Percentiles rank a stretch among this genome's conserved stretches.
phyloP scores from a whole-genome alignment of 768 basidiomycete genomes.

The Trametes cingulata region DNA sequence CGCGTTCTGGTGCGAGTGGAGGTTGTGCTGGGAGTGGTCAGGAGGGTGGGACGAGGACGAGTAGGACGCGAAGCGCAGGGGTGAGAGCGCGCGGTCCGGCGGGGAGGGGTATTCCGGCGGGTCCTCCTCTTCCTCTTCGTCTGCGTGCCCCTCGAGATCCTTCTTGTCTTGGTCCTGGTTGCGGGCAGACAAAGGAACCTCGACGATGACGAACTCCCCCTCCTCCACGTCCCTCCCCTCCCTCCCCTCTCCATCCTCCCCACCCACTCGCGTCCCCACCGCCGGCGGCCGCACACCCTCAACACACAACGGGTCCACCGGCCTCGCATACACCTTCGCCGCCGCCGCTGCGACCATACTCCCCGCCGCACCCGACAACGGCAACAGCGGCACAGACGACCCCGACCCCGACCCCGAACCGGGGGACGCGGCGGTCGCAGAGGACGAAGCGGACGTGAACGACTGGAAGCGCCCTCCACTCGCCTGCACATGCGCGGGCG shows the following conservation, averaged over 20 bases:
- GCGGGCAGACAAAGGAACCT: not conserved
- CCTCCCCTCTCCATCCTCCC: no score
- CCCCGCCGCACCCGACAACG: no score
- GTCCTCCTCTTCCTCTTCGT: not conserved
- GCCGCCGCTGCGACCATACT: not conserved
- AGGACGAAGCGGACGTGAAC: not conserved
- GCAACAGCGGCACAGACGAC: not conserved
- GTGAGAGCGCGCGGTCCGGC: slow-evolving; percentile 6
- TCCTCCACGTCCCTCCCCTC: not conserved
- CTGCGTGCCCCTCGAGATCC: not conserved
- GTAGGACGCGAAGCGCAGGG: slow-evolving; percentile 11
- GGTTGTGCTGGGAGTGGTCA: no score
- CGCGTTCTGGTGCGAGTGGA: no score
- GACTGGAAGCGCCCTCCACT: not conserved
- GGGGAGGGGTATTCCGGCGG: not conserved
- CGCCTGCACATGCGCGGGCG: no score
- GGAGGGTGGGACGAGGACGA: not conserved
- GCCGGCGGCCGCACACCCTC: not conserved
- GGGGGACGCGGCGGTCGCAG: not conserved
- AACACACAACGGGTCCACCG: slow-evolving; percentile 9
- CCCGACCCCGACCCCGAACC: not conserved
- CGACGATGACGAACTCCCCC: not conserved
- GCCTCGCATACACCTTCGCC: not conserved
- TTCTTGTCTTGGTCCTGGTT: not conserved
- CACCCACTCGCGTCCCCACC: not conserved